Evolutionary conservation across 108 stramenopile species (phyloP).

Genomic region (Conticribra guillardii): DNA sequence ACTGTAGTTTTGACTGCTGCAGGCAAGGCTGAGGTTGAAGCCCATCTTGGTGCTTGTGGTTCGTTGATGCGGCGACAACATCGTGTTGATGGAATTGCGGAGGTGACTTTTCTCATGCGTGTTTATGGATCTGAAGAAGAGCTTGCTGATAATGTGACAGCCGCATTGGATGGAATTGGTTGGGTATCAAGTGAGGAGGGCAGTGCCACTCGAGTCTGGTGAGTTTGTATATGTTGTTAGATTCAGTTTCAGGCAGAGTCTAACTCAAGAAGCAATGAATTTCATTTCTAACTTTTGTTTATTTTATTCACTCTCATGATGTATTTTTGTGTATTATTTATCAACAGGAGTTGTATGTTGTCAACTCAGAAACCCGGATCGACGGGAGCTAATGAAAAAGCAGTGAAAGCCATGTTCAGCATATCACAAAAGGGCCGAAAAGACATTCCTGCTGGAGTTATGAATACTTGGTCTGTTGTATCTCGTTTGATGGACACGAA

Average conservation of each 20-base stretch:
- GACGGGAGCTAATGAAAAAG: constrained; percentile 29
- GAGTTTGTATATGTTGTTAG: too few relatives aligned
- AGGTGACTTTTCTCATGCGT: constrained; percentile 74
- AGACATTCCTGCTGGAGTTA: constrained; percentile 53
- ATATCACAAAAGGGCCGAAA: constrained; percentile 62
- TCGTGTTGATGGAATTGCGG: constrained; percentile 63
- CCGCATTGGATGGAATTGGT: constrained; percentile 63
- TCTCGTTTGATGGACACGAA: constrained; percentile 66
- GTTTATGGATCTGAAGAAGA: constrained; percentile 72
- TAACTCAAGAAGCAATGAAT: too few relatives aligned
- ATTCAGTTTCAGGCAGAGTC: too few relatives aligned
- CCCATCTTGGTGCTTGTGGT: constrained; percentile 48
- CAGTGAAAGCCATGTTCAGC: constrained; percentile 57
- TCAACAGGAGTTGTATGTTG: constrained; percentile 60
- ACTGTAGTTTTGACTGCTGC: constrained; percentile 52
- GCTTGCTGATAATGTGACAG: constrained; percentile 65
- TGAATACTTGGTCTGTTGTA: constrained; percentile 60
- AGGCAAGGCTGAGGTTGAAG: constrained; percentile 48
- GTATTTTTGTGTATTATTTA: too few relatives aligned
- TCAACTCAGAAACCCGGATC: constrained; percentile 49
- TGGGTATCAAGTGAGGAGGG: constrained; percentile 49
- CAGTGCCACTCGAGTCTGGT: constrained; percentile 63
- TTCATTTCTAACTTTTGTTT: background rate
- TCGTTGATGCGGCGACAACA: constrained; percentile 54
- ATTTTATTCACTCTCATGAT: background rate